These are phyloP conservation scores for Plantago coronopus DNA, from an alignment of 305 asterid genomes.

Conservation along the genomic window DNA sequence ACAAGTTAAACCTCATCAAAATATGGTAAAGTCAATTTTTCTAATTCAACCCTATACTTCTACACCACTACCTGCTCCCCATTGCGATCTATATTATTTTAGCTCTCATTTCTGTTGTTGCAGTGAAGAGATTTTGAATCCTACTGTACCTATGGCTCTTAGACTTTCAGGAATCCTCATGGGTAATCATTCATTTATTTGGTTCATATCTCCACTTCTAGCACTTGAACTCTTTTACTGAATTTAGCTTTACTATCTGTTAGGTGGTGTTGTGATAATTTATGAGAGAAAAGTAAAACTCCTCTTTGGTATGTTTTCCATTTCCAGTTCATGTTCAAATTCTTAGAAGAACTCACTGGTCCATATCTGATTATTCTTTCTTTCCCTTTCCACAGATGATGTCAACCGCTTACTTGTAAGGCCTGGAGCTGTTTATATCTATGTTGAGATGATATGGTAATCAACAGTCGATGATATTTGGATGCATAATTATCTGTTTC, in stretches of 20 bases:
- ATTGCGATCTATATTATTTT: background rate
- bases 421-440: background rate
- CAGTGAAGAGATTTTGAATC: constrained; percentile 87
- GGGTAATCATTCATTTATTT: constrained; percentile 45
- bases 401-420: constrained; percentile 83
- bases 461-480: background rate
- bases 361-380: background rate
- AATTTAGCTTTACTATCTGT: background rate
- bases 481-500: background rate
- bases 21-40: constrained; percentile 49
- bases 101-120: constrained; percentile 14
- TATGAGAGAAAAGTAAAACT: constrained; percentile 92
- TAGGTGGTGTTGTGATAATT: constrained; percentile 95
- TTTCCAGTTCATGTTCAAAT: constrained; percentile 6
- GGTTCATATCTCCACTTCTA: constrained; percentile 10
- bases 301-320: constrained; percentile 50
- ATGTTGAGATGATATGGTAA: background rate
- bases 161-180: constrained; percentile 93
- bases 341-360: background rate
- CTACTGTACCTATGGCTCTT: constrained; percentile 93
- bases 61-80: background rate
- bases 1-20: constrained; percentile 69
- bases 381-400: constrained; percentile 50
- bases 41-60: background rate
- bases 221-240: constrained; percentile 3